Evolutionary conservation across 2,329 filamentous ascomycete species (phyloP), one percentile per base, ranked within the genome.

Genomic region (Exophiala dermatitidis): DNA sequence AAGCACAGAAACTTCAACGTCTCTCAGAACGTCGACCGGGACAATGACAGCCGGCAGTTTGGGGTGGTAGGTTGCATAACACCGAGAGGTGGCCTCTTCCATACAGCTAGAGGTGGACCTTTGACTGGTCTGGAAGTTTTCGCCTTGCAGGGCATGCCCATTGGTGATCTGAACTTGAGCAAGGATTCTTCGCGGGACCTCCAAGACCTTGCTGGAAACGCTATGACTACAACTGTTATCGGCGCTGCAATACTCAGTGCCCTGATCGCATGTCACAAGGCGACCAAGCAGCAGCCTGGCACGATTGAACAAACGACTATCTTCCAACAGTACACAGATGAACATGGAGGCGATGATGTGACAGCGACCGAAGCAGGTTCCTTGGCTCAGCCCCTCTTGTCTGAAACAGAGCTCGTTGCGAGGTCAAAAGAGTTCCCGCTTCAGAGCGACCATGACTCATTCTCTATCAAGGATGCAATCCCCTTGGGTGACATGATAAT

Each of bases 171-270:
- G 7, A 71, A 81, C 0, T 74, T 89, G n/a, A 82, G 79, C 0
- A 76, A 77, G 5, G 83, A 90, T 61, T 78, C 75, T 0, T 74
- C 83, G 44, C 67, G 70, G 1, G 72, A 90, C 12, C 71, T 88
- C 2, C 80, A 84, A 57, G 81, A 89, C 59, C 71, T 91, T 1
- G 85, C 85, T 1, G 87, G 87, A 0, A 91, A 93, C 65, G 87
- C 87, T 0, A 91, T 91, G 87, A 82, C 79, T 1, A 81, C 81
- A 0, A 85, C 86, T 0, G 84, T 89, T 0, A 80, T 90, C 6
- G 84, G 83, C 2, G 74, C 78, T 1, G 78, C 79, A 0, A 75
- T 86, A 1, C 62, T 88, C 1, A 72, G 80, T 1, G 76, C 80
- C 0, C 66, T 90, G 1, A 75, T 82, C 36, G 64, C 67, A 28